A percentile compares a stretch with the other conserved stretches of the same genome.
These are phyloP conservation scores for Boletus vermiculosoides DNA, from an alignment of 768 basidiomycete genomes.

Conservation along the genomic window DNA sequence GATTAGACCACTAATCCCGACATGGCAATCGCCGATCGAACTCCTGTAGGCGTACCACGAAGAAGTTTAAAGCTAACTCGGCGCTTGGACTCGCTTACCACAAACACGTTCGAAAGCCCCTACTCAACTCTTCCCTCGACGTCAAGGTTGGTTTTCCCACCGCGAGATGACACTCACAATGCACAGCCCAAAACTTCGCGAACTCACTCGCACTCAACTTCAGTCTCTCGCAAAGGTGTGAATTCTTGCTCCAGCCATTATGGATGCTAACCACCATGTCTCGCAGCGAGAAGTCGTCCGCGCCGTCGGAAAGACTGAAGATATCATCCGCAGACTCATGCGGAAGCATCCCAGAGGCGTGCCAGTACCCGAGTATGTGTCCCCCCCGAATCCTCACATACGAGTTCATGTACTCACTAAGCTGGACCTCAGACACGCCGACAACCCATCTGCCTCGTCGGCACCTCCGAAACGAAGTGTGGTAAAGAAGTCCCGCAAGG, in stretches of 20 bases:
- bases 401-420: not conserved
- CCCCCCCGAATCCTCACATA: not conserved
- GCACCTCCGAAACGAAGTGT: not conserved
- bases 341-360: conserved; percentile 29
- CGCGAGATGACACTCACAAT: conserved; percentile 6
- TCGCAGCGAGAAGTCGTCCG: conserved; percentile 25
- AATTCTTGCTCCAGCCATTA: not conserved
- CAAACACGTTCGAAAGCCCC: not conserved
- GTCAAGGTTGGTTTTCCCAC: not conserved
- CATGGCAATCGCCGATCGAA: not conserved
- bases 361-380: conserved; percentile 14
- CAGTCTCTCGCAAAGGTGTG: conserved; percentile 28
- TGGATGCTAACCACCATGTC: not conserved
- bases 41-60: not conserved
- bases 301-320: conserved; percentile 29
- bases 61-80: not conserved
- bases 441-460: conserved; percentile 5
- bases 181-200: conserved; percentile 20
- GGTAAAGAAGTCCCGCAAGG: not conserved
- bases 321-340: conserved; percentile 26
- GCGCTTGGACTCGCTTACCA: not conserved
- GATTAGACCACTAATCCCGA: not conserved
- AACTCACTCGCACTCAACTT: conserved; percentile 21
- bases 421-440: conserved; percentile 1
- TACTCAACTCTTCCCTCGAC: not conserved